Conservation (phyloP, 2,329 filamentous ascomycete genomes). For the Rutstroemia sp. region DNA sequence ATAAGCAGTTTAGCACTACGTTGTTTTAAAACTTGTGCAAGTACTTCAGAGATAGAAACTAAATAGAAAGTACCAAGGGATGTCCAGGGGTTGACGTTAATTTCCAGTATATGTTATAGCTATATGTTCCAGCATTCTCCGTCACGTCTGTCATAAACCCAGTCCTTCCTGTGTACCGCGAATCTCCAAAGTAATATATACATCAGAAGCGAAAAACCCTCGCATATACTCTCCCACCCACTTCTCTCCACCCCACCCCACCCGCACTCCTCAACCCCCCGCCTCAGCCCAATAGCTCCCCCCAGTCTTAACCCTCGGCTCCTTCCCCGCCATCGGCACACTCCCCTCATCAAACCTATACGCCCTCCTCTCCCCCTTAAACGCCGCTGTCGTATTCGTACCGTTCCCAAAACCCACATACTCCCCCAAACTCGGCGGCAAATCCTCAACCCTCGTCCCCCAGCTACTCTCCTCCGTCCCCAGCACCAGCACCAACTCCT, state of each 20-base stretch:
- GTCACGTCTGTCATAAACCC: too few relatives aligned
- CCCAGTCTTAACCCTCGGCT: constrained; percentile 15
- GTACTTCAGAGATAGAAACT: too few relatives aligned
- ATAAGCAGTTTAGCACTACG: too few relatives aligned
- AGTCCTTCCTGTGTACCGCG: too few relatives aligned
- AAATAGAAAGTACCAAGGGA: too few relatives aligned
- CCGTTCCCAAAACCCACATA: constrained; percentile 22
- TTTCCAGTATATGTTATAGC: too few relatives aligned
- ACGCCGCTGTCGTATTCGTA: constrained; percentile 6
- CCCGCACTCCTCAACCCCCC: constrained; percentile 5
- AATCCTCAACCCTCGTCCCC: constrained; percentile 51
- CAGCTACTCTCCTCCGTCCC: constrained; percentile 54
- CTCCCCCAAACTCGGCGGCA: constrained; percentile 50
- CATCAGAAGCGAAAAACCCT: not conserved
- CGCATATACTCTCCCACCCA: not conserved
- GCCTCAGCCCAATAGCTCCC: constrained; percentile 18
- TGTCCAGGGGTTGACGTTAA: too few relatives aligned
- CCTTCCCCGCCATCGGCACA: not conserved
- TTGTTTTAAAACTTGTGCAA: too few relatives aligned
- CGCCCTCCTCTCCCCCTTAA: constrained; percentile 13
- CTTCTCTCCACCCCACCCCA: too few relatives aligned
- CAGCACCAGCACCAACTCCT: constrained; percentile 53
- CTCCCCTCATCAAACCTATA: constrained; percentile 11
- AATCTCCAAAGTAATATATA: not conserved
- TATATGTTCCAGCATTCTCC: too few relatives aligned